These are phyloP conservation scores for Candida silvatica DNA, from an alignment of 805 yeast species.

Conservation along the genomic window DNA sequence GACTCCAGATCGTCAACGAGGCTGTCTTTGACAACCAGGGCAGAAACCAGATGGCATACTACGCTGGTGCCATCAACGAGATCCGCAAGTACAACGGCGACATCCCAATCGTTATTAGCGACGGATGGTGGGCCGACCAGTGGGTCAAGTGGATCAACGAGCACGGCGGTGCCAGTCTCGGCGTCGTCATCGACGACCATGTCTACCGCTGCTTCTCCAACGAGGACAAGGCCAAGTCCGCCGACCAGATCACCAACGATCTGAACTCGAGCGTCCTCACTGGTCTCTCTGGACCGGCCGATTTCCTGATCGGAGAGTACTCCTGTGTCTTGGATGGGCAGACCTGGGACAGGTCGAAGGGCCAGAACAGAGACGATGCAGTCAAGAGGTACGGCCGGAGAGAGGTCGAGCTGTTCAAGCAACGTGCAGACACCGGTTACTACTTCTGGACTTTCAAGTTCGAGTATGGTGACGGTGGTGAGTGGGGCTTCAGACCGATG, in stretches of 20 bases:
- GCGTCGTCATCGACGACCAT: conserved; percentile 77
- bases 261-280: conserved; percentile 41
- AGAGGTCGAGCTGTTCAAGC: conserved; percentile 38
- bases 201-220: conserved; percentile 82
- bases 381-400: conserved; percentile 53
- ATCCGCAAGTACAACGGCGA: conserved; percentile 47
- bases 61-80: conserved; percentile 50
- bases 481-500: conserved; percentile 90
- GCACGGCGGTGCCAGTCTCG: conserved; percentile 34
- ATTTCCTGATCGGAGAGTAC: conserved; percentile 80
- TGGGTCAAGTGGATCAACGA: conserved; percentile 61
- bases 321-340: conserved; percentile 77
- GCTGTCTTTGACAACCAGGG: conserved; percentile 55
- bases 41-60: conserved; percentile 47
- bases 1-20: conserved; percentile 82
- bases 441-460: conserved; percentile 92
- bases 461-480: conserved; percentile 87
- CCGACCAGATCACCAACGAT: conserved; percentile 53
- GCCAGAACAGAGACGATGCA: conserved; percentile 39
- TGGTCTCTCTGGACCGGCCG: conserved; percentile 39
- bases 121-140: conserved; percentile 87
- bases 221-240: conserved; percentile 55
- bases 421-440: conserved; percentile 58
- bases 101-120: conserved; percentile 76
- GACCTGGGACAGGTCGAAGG: conserved; percentile 65